Percentiles rank a stretch among this genome's conserved stretches.
Evolutionary conservation across 2,329 filamentous ascomycete species (phyloP).

Genomic region (Dryadomyces sulphureus): DNA sequence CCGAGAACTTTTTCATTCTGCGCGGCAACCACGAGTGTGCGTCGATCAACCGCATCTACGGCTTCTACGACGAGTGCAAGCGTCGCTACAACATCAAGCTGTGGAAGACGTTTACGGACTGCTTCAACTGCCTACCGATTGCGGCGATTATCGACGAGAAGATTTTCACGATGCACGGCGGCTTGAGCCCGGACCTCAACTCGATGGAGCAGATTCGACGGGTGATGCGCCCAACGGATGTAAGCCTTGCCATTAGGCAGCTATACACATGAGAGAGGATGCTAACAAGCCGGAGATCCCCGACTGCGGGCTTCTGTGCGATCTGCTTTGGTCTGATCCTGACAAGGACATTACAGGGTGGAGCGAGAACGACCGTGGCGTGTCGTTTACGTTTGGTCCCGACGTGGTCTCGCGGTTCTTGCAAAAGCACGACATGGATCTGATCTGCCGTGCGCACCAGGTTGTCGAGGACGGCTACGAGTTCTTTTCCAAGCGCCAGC

Average conservation of each 20-base stretch:
- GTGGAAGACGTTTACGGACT: constrained; percentile 99
- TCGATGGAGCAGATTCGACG: constrained; percentile 99
- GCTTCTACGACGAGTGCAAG: constrained; percentile 99
- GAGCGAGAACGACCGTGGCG: constrained; percentile 97
- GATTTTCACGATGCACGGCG: constrained; percentile 99
- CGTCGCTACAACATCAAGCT: constrained; percentile 98
- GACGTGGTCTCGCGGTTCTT: constrained; percentile 95
- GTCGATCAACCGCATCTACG: constrained; percentile 97
- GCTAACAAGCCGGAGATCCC: constrained; percentile 54
- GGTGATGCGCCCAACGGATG: constrained; percentile 97
- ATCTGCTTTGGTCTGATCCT: constrained; percentile 95
- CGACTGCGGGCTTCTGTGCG: constrained; percentile 92
- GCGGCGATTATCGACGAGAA: constrained; percentile 99
- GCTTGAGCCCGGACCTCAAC: constrained; percentile 91
- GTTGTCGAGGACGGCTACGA: constrained; percentile 99
- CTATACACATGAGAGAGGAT: not conserved
- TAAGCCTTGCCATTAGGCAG: constrained; percentile 38
- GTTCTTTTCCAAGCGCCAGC: constrained; percentile 96
- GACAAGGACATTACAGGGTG: constrained; percentile 99
- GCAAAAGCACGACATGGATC: constrained; percentile 98
- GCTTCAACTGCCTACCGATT: constrained; percentile 98
- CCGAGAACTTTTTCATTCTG: constrained; percentile 98
- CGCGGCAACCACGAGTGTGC: constrained; percentile 98
- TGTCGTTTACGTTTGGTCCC: constrained; percentile 95
- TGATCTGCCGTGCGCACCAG: constrained; percentile 97